Evolutionary conservation across 1,284 basidiomycete genomes (phyloP), one percentile per base, ranked within the genome.

Genomic region (Melampsora americana): DNA sequence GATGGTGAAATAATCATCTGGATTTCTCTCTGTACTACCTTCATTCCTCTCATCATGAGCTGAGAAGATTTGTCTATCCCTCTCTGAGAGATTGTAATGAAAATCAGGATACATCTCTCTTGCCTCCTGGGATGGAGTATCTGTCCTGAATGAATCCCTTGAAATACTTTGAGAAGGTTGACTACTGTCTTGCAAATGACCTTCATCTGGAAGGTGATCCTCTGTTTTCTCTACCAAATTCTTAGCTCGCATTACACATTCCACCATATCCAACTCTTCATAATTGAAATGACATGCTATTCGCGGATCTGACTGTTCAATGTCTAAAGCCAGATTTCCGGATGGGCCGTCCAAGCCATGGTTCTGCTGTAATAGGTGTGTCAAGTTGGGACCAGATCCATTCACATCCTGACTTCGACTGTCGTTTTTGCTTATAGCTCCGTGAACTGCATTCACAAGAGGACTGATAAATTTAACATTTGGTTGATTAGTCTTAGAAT

Each of bases 281-380:
- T 56, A 56, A 28, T 56, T 56, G 6, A n/a, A n/a, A 56, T 23
- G 20, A 18, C 26, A 23, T 12, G 5, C 53, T 56, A 56, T 56
- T 6, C 20, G 53, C 7, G 53, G 53, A 18, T 56, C 53, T 56
- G 53, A 56, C 5, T 42, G 39, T 42, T 5, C 39, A 42, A 42
- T 42, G 6, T 42, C 39, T 7, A 56, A 28, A 1, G 20, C 53
- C 2, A 56, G 53, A n/a, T 56, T 56, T n/a, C 4, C 20, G n/a
- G 53, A 56, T 56, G 53, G n/a, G 26, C 53, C 53, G 1, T 56
- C 53, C 53, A 56, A 56, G 20, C 53, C 53, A 23, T 56, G 53
- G 26, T 28, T 56, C 53, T 56, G 53, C n/a, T 56, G 4, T 28
- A 56, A 56, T 23, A 56, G 18, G 6, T 18, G 53, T 18, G 53